Percentiles rank a stretch among this genome's conserved stretches.
Evolutionary conservation across 768 basidiomycete species (phyloP).

Genomic region (Boletus insuetus): DNA sequence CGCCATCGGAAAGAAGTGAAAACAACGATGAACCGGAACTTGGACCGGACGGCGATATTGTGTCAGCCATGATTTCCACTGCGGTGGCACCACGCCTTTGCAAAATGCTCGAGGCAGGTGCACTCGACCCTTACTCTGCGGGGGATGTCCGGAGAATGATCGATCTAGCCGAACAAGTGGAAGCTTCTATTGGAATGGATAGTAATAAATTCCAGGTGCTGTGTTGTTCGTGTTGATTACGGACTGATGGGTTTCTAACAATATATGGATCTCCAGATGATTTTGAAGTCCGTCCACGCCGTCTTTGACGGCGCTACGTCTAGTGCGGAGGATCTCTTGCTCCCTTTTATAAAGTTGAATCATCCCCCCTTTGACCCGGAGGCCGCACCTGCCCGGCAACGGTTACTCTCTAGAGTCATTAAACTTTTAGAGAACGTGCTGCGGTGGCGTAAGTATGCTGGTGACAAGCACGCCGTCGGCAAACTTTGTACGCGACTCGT

Average conservation of each 20-base stretch:
- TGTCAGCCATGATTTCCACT: conserved; percentile 85
- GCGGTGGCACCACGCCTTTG: conserved; percentile 73
- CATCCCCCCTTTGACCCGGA: conserved; percentile 69
- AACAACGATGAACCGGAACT: conserved; percentile 54
- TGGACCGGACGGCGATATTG: conserved; percentile 83
- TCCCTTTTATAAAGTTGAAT: conserved; percentile 46
- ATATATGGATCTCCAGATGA: conserved; percentile 37
- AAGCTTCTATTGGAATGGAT: conserved; percentile 65
- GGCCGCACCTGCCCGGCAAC: conserved; percentile 63
- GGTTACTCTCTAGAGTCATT: conserved; percentile 61
- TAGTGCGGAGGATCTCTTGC: conserved; percentile 48
- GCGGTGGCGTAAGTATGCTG: conserved; percentile 72
- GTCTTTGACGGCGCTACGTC: conserved; percentile 55
- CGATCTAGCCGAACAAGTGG: conserved; percentile 79
- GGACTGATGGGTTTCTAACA: conserved; percentile 8
- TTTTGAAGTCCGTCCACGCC: conserved; percentile 52
- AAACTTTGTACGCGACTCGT: conserved; percentile 55
- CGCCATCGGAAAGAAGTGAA: conserved; percentile 39
- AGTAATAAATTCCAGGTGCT: conserved; percentile 63
- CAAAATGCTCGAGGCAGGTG: conserved; percentile 75
- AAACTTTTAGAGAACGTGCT: conserved; percentile 77
- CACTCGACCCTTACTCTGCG: conserved; percentile 77
- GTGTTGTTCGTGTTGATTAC: not conserved
- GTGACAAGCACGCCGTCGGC: conserved; percentile 56
- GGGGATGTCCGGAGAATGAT: conserved; percentile 57